Evolutionary conservation across 768 basidiomycete species (phyloP).

Genomic region (Leccinum uliginosum): DNA sequence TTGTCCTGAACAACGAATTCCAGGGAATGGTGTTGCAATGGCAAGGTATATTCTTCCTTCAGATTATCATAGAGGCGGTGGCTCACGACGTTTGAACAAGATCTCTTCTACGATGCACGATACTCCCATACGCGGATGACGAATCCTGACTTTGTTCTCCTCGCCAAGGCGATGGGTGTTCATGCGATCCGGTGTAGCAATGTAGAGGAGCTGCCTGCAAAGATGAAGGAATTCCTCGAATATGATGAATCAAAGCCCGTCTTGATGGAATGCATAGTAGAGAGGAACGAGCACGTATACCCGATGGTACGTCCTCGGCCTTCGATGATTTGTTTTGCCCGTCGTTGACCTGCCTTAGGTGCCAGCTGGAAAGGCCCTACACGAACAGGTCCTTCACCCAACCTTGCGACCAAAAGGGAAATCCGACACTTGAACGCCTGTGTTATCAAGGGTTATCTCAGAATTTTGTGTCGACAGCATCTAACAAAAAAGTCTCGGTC

Average conservation of each 20-base stretch:
- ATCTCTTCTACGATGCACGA: slow-evolving; percentile 95
- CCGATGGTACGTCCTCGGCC: slow-evolving; percentile 61
- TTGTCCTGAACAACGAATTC: slow-evolving; percentile 94
- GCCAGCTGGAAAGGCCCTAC: slow-evolving; percentile 89
- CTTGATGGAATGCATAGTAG: slow-evolving; percentile 86
- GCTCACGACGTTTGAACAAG: slow-evolving; percentile 32
- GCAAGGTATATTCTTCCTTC: slow-evolving; percentile 64
- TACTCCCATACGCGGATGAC: slow-evolving; percentile 95
- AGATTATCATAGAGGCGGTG: neutral
- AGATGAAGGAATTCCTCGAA: slow-evolving; percentile 99
- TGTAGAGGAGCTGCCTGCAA: slow-evolving; percentile 75
- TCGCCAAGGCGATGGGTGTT: slow-evolving; percentile 88
- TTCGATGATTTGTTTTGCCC: neutral
- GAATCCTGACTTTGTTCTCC: slow-evolving; percentile 91
- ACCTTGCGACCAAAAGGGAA: slow-evolving; percentile 33
- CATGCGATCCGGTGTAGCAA: slow-evolving; percentile 79
- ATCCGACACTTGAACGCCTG: slow-evolving; percentile 17
- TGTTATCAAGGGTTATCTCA: neutral
- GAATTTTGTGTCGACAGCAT: neutral
- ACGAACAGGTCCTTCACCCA: slow-evolving; percentile 85
- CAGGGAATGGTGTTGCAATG: slow-evolving; percentile 99
- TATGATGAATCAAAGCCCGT: slow-evolving; percentile 86
- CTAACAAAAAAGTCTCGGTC: neutral
- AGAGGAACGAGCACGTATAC: slow-evolving; percentile 83
- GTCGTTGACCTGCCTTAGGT: slow-evolving; percentile 42